Conservation (phyloP, 1,139 yeast species). For the Taphrina confusa region DNA sequence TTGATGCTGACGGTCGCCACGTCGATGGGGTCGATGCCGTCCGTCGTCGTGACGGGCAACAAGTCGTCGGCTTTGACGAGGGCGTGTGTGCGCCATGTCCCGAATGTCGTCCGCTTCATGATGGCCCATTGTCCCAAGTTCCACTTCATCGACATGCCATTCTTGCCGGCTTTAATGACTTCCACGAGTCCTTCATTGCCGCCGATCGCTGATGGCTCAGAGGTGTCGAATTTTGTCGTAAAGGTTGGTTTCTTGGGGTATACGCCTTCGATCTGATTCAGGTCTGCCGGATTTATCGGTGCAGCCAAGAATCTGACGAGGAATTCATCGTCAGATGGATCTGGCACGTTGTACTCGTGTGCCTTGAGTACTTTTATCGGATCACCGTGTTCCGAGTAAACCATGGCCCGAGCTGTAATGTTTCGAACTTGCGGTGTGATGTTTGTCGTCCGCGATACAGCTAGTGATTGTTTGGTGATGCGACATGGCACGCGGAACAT, state of each 20-base stretch:
- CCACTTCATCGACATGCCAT: conserved; percentile 56
- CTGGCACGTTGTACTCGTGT: conserved; percentile 21
- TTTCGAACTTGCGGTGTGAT: background rate
- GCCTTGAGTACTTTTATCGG: conserved; percentile 33
- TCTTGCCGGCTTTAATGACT: conserved; percentile 74
- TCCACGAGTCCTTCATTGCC: conserved; percentile 96
- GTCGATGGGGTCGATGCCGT: conserved; percentile 50
- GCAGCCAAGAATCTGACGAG: conserved; percentile 61
- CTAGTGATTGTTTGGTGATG: too few species aligned
- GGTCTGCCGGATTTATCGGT: conserved; percentile 91
- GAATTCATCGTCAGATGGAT: conserved; percentile 25
- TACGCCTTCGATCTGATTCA: conserved; percentile 89
- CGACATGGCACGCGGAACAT: too few species aligned
- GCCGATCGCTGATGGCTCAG: conserved; percentile 66
- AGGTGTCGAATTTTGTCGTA: conserved; percentile 57
- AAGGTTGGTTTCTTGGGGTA: conserved; percentile 80
- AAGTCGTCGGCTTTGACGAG: conserved; percentile 49
- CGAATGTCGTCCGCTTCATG: conserved; percentile 79
- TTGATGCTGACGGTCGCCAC: conserved; percentile 91
- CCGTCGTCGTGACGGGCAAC: conserved; percentile 49
- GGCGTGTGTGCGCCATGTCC: conserved; percentile 93
- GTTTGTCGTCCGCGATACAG: too few species aligned
- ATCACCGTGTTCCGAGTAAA: conserved; percentile 36
- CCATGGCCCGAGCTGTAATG: conserved; percentile 31
- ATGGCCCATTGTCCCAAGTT: conserved; percentile 85